Percentiles rank a stretch among this genome's conserved stretches.
Conservation (phyloP, 1,139 yeast species). For the Blastobotrys proliferans region DNA sequence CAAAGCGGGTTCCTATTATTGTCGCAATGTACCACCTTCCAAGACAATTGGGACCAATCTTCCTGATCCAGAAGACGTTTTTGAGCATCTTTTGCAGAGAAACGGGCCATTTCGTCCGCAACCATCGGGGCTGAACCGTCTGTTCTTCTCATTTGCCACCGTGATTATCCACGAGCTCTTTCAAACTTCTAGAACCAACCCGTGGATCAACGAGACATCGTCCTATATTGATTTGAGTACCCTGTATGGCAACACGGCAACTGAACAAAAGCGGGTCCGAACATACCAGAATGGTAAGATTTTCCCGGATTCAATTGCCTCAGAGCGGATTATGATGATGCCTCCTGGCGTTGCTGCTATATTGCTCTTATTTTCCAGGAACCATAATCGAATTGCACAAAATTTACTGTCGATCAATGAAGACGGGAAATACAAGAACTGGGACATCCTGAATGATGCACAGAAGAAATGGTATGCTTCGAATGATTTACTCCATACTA, state of each 20-base stretch:
- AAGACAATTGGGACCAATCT: constrained; percentile 9
- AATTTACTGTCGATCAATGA: constrained; percentile 8
- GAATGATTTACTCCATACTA: too few relatives aligned
- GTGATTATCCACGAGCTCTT: constrained; percentile 11
- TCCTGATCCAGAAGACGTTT: constrained; percentile 10
- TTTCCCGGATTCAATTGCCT: constrained; percentile 11
- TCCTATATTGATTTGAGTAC: constrained; percentile 12
- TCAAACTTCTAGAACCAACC: constrained; percentile 9
- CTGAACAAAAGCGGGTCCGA: constrained; percentile 11
- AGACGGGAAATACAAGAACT: constrained; percentile 9
- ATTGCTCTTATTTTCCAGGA: constrained; percentile 9
- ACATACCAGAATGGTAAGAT: constrained; percentile 10
- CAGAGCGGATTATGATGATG: constrained; percentile 13
- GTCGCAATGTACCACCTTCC: constrained; percentile 10
- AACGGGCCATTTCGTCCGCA: constrained; percentile 1
- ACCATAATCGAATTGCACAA: constrained; percentile 10
- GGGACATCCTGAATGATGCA: constrained; percentile 9
- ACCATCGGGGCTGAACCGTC: constrained; percentile 9
- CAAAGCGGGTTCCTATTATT: constrained; percentile 10
- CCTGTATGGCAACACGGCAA: constrained; percentile 10
- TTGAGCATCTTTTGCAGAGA: constrained; percentile 10
- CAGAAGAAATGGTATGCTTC: constrained; percentile 10
- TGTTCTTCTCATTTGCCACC: constrained; percentile 12
- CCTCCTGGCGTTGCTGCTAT: constrained; percentile 13
- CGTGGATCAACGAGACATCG: constrained; percentile 11